Percentiles rank a stretch among this genome's conserved stretches.
Conservation (phyloP, 1,284 basidiomycete species). For the Leccinum subrobustum region DNA sequence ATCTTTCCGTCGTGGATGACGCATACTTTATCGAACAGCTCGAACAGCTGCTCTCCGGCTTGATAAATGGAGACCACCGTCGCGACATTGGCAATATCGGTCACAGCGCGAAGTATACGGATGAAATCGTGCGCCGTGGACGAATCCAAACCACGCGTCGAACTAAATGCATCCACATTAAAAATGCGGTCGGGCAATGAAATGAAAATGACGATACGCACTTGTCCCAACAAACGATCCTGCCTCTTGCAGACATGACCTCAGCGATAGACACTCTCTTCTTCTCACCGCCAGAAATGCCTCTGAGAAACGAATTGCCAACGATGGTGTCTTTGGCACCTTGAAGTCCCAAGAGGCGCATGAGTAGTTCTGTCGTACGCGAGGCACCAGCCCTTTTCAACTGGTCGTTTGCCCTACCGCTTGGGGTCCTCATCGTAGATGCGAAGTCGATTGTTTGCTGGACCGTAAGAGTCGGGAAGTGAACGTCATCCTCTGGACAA, state of each 20-base stretch:
- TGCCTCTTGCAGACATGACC: slow-evolving; percentile 42
- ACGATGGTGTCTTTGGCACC: slow-evolving; percentile 60
- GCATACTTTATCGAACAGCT: slow-evolving; percentile 67
- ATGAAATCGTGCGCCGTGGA: slow-evolving; percentile 67
- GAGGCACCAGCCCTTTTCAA: slow-evolving; percentile 34
- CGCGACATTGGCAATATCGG: slow-evolving; percentile 50
- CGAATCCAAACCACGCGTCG: slow-evolving; percentile 70
- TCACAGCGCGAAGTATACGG: slow-evolving; percentile 54
- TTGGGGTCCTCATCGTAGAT: slow-evolving; percentile 51
- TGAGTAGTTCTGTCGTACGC: slow-evolving; percentile 52
- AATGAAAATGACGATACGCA: background rate
- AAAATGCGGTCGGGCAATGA: background rate
- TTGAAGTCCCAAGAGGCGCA: slow-evolving; percentile 70
- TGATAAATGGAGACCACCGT: slow-evolving; percentile 72
- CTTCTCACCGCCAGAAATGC: slow-evolving; percentile 79
- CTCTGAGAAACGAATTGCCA: slow-evolving; percentile 71
- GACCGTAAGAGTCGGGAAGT: slow-evolving; percentile 49
- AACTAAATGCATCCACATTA: slow-evolving; percentile 32
- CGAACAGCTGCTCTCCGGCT: slow-evolving; percentile 50
- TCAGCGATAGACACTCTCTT: slow-evolving; percentile 67
- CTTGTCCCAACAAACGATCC: slow-evolving; percentile 55
- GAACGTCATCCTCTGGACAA: no score
- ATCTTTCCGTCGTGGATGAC: slow-evolving; percentile 69
- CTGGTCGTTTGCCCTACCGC: background rate
- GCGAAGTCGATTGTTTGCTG: slow-evolving; percentile 63